A percentile compares a stretch with the other conserved stretches of the same genome.
Conservation (phyloP, 2,329 filamentous ascomycete genomes). For the Alternaria novae-zelandiae region DNA sequence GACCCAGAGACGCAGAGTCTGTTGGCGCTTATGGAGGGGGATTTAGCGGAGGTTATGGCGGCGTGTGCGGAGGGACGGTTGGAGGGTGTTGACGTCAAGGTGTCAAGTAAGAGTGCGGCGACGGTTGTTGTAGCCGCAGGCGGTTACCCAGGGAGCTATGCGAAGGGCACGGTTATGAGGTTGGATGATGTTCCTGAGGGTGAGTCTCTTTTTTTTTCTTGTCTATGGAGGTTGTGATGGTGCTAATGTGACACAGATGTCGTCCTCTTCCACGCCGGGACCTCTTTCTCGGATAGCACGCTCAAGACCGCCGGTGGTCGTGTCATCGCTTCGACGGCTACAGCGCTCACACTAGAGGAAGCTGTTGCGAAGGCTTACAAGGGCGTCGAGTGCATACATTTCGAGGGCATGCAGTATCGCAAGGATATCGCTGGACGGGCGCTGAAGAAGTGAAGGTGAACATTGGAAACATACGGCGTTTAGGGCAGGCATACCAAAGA, state of each 20-base stretch:
- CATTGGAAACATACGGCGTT: neutral
- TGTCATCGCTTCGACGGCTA: slow-evolving; percentile 91
- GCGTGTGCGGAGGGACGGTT: slow-evolving; percentile 81
- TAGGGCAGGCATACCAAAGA: neutral
- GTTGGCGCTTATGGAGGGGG: slow-evolving; percentile 80
- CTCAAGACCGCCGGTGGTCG: slow-evolving; percentile 84
- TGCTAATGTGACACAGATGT: slow-evolving; percentile 54
- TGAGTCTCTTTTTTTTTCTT: slow-evolving; percentile 29
- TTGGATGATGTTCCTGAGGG: slow-evolving; percentile 60
- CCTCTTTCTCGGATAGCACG: slow-evolving; percentile 65
- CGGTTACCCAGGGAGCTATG: slow-evolving; percentile 84
- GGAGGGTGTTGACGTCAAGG: slow-evolving; percentile 69
- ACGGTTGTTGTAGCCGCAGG: slow-evolving; percentile 94
- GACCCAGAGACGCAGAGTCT: slow-evolving; percentile 92
- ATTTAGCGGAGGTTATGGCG: slow-evolving; percentile 87
- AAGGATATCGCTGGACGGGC: slow-evolving; percentile 81
- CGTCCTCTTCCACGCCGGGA: slow-evolving; percentile 92
- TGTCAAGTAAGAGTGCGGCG: slow-evolving; percentile 75
- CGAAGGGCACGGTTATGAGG: slow-evolving; percentile 73
- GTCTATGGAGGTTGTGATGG: slow-evolving; percentile 31
- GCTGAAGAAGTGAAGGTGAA: slow-evolving; percentile 40
- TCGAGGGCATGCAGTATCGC: slow-evolving; percentile 88
- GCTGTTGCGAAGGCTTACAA: slow-evolving; percentile 89
- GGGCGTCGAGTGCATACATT: slow-evolving; percentile 79
- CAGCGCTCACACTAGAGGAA: slow-evolving; percentile 74